Base-by-base conservation (phyloP, 148 eudicot genomes). In the Spergularia marina region DNA sequence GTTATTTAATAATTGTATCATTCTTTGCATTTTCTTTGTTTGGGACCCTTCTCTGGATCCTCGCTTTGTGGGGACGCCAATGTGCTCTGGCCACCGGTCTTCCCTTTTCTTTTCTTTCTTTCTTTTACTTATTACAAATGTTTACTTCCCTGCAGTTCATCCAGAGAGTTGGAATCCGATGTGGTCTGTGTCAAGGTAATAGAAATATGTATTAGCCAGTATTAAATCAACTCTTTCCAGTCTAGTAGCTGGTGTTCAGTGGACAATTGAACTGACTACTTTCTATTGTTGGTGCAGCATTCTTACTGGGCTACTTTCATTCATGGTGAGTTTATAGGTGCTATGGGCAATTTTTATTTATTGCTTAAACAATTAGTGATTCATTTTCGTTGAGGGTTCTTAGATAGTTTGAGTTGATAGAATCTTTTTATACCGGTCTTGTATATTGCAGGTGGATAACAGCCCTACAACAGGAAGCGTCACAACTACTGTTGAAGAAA, bases 101-200 rank as follows among this genome's bases (percentile, higher is more conserved):
- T 23, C 25, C 25, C 25, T 23, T 23, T 23, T 23, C 25, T 23
- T 23, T 23, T 23, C 25, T 23, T 23, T 23, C 25, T 23, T 23
- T 23, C 25, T 23, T 23, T 23, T 23, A 39, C 12, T 47, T 15
- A 34, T 23, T 60, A 8, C 52, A 56, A 6, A 66, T 12, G 2
- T 79, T 80, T 30, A n/a, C 66, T 59, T 10, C 70, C 75, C 74
- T 79, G 60, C 88, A 95, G 98, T 87, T 84, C 98, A 95, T 85
- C 98, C 98, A 34, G 98, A 95, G 81, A 90, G 88, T 80, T 92
- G 98, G 97, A 95, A 92, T 77, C 98, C 97, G 16, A 95, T 95
- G 98, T 95, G 98, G 98, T 92, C 97, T 34, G 98, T 92, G 66
- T 92, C 98, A 76, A 95, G 97, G 98, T 92, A 86, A 82, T 58